Conservation (phyloP, 371 early-diverging fungal species). For the Zychaea mexicana region DNA sequence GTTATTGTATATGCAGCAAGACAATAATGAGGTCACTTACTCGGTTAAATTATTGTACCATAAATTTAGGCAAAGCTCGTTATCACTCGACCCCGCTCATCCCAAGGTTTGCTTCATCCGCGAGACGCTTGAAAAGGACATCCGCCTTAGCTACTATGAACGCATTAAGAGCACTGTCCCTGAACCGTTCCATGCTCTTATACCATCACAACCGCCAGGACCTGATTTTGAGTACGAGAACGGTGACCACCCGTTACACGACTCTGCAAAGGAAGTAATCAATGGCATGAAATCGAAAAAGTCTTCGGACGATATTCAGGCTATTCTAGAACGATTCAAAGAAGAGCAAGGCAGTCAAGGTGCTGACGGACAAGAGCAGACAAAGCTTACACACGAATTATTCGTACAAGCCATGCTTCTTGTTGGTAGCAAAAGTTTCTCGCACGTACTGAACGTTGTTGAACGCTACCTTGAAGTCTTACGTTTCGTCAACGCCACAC, state of each 20-base stretch:
- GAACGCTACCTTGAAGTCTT: conserved; percentile 80
- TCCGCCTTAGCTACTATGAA: conserved; percentile 86
- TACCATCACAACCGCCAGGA: conserved; percentile 69
- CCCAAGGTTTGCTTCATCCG: conserved; percentile 70
- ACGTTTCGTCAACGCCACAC: conserved; percentile 59
- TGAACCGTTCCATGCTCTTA: conserved; percentile 57
- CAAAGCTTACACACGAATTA: conserved; percentile 62
- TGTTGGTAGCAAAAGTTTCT: conserved; percentile 91
- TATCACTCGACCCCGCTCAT: conserved; percentile 46
- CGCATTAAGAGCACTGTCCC: conserved; percentile 81
- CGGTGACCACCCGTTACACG: conserved; percentile 51
- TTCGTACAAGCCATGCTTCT: conserved; percentile 82
- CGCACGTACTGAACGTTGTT: conserved; percentile 87
- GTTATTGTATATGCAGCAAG: too few relatives aligned
- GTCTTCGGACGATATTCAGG: conserved; percentile 65
- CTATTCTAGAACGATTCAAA: conserved; percentile 45
- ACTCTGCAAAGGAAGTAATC: conserved; percentile 60
- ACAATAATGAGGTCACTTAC: too few relatives aligned
- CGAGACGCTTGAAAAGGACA: conserved; percentile 81
- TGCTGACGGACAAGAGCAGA: conserved; percentile 38
- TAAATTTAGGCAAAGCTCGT: conserved; percentile 41
- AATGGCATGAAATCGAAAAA: conserved; percentile 64
- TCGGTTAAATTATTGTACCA: conserved; percentile 3
- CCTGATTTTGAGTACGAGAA: conserved; percentile 71
- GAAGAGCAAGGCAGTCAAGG: conserved; percentile 38